These are phyloP conservation scores for Debaryomyces psychrophilus DNA, from an alignment of 1,139 yeast genomes.

Conservation along the genomic window DNA sequence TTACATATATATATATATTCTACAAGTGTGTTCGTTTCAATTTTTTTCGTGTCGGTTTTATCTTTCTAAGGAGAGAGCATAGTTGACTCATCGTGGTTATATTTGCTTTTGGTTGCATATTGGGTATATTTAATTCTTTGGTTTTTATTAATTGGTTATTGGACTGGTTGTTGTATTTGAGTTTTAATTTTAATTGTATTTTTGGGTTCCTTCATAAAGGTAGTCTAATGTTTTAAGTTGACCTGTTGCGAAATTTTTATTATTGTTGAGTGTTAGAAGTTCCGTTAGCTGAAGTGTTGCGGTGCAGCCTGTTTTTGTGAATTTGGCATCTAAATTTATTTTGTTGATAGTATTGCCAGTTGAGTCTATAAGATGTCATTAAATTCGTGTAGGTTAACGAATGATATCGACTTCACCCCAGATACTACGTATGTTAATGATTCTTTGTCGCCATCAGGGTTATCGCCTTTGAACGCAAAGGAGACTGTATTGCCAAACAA, in stretches of 20 bases:
- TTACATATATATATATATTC: constrained; percentile 3
- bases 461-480: constrained; percentile 8
- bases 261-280: constrained; percentile 1
- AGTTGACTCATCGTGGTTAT: constrained; percentile 1
- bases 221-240: constrained; percentile 6
- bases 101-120: constrained; percentile 4
- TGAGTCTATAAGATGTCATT: constrained; percentile 1
- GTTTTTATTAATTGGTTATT: constrained; percentile 3
- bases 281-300: constrained; percentile 1
- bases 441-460: constrained; percentile 4
- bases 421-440: constrained; percentile 5
- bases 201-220: constrained; percentile 7
- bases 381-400: not conserved
- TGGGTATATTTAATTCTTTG: constrained; percentile 7
- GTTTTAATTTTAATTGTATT: constrained; percentile 3
- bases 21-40: not conserved
- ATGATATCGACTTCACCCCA: not conserved
- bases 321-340: not conserved
- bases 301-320: constrained; percentile 3
- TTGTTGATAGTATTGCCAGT: not conserved
- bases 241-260: constrained; percentile 1
- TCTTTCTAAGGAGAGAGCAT: constrained; percentile 5
- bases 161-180: constrained; percentile 4
- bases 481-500: constrained; percentile 36
- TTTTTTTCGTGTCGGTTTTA: constrained; percentile 5